Evolutionary conservation across 306 rosid species (phyloP).

Genomic region (Prunus mira): DNA sequence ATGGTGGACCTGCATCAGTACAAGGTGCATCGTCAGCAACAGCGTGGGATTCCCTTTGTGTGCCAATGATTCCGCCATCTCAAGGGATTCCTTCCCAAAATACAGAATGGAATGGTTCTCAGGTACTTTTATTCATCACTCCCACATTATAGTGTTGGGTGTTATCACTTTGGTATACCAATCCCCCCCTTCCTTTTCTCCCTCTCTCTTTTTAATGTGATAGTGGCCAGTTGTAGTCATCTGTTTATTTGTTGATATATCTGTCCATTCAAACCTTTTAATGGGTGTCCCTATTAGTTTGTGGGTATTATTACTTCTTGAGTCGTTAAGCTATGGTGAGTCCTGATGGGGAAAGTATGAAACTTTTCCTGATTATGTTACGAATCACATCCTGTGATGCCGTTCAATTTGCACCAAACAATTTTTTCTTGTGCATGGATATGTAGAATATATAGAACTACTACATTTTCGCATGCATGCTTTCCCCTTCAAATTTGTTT

Average conservation of each 20-base stretch:
- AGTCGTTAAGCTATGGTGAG: too few relatives aligned
- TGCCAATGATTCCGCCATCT: slow-evolving; percentile 58
- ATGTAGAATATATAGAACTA: background rate
- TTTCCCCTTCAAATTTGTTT: background rate
- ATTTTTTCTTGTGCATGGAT: too few relatives aligned
- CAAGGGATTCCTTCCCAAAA: slow-evolving; percentile 52
- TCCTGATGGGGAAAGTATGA: too few relatives aligned
- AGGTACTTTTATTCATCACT: slow-evolving; percentile 41
- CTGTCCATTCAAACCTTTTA: background rate
- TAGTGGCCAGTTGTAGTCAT: background rate
- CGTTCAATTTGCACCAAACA: too few relatives aligned
- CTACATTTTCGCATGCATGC: background rate
- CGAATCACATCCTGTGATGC: too few relatives aligned
- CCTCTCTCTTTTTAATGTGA: background rate
- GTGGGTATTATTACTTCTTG: too few relatives aligned
- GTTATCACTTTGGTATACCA: background rate
- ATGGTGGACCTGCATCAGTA: slow-evolving; percentile 51
- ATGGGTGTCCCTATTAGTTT: background rate
- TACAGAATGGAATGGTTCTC: slow-evolving; percentile 81
- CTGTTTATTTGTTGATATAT: background rate
- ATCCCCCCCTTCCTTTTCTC: background rate
- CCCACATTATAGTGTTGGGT: background rate
- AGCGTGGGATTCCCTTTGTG: slow-evolving; percentile 61
- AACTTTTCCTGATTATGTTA: too few relatives aligned
- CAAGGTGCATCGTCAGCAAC: slow-evolving; percentile 57